These are phyloP conservation scores for Floccularia luteovirens DNA, from an alignment of 768 basidiomycete species.

Conservation along the genomic window DNA sequence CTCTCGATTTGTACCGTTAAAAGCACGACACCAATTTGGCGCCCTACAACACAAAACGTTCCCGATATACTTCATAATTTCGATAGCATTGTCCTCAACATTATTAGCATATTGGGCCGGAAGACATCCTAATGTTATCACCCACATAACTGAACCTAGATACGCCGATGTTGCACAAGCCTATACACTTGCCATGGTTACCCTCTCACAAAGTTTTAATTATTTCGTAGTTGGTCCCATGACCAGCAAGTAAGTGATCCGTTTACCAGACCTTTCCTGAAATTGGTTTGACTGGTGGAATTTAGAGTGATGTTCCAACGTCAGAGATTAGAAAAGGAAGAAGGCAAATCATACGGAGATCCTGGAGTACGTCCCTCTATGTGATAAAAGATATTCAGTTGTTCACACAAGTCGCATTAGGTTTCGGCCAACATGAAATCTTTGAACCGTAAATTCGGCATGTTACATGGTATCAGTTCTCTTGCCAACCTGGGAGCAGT, in stretches of 20 bases:
- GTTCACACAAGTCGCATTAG: constrained; percentile 26
- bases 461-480: constrained; percentile 63
- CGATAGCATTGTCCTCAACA: constrained; percentile 42
- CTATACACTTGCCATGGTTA: constrained; percentile 42
- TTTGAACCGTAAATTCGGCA: constrained; percentile 58
- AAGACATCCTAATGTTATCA: constrained; percentile 48
- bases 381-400: constrained; percentile 1
- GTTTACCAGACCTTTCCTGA: constrained; percentile 2
- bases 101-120: constrained; percentile 53
- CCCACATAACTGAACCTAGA: constrained; percentile 35
- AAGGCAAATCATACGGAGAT: constrained; percentile 62
- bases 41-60: constrained; percentile 68
- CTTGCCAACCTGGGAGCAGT: constrained; percentile 57
- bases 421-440: constrained; percentile 64
- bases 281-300: background rate
- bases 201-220: constrained; percentile 49
- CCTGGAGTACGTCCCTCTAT: constrained; percentile 39
- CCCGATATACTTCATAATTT: constrained; percentile 65
- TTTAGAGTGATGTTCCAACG: constrained; percentile 69
- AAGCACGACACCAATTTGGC: constrained; percentile 70
- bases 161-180: constrained; percentile 60
- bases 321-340: constrained; percentile 66
- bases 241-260: constrained; percentile 50
- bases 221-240: constrained; percentile 65
- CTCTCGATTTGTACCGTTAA: background rate